Conservation (phyloP, 1,284 basidiomycete genomes). For the Psilocybe mexicana region DNA sequence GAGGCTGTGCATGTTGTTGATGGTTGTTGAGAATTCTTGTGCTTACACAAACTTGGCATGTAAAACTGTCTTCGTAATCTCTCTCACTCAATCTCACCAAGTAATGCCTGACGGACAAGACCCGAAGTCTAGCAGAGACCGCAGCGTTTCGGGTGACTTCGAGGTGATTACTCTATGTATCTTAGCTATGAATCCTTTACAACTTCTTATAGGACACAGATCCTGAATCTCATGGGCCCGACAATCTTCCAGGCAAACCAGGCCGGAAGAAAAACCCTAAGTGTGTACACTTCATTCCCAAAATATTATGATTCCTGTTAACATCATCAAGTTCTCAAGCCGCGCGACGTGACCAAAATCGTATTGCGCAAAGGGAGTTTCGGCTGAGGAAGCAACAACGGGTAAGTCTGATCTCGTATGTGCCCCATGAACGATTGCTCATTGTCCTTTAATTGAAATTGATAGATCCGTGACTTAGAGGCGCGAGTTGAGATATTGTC, state of each 20-base stretch:
- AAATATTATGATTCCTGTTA: slow-evolving; percentile 32
- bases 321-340: slow-evolving; percentile 70
- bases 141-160: slow-evolving; percentile 57
- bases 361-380: slow-evolving; percentile 92
- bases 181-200: slow-evolving; percentile 2
- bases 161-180: slow-evolving; percentile 40
- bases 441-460: slow-evolving; percentile 6
- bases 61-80: slow-evolving; percentile 38
- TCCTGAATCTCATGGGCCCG: slow-evolving; percentile 50
- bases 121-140: slow-evolving; percentile 41
- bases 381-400: slow-evolving; percentile 86
- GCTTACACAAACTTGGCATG: slow-evolving; percentile 14
- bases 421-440: slow-evolving; percentile 2
- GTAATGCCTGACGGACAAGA: slow-evolving; percentile 38
- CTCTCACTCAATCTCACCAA: slow-evolving; percentile 38
- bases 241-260: slow-evolving; percentile 61
- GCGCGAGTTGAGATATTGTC: slow-evolving; percentile 89
- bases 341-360: slow-evolving; percentile 84
- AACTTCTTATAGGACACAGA: slow-evolving; percentile 56
- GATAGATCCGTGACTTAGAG: slow-evolving; percentile 88
- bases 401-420: slow-evolving; percentile 36
- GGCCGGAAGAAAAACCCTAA: slow-evolving; percentile 87
- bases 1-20: slow-evolving; percentile 4
- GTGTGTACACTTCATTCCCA: slow-evolving; percentile 41
- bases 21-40: slow-evolving; percentile 14